phyloP scores from a whole-genome alignment of 306 rosid genomes.

The Leucaena leucocephala region DNA sequence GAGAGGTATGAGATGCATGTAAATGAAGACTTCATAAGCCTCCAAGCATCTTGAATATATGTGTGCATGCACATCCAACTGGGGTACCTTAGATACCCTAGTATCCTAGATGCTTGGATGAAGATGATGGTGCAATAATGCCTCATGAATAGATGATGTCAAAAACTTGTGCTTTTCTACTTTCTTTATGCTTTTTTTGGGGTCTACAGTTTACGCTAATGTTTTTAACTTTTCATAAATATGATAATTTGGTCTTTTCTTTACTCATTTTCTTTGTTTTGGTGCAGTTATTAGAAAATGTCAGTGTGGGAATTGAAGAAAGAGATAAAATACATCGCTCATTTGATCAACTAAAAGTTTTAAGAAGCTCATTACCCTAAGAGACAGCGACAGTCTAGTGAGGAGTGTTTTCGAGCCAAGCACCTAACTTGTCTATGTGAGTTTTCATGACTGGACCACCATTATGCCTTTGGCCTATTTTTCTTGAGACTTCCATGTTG shows the following conservation, averaged over 20 bases:
- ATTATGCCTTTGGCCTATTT: neutral
- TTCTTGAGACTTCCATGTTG: conserved; percentile 6
- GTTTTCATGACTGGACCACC: conserved; percentile 31
- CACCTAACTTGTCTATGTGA: conserved; percentile 26
- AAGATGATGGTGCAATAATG: neutral
- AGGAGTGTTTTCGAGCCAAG: conserved; percentile 13
- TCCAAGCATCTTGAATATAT: neutral
- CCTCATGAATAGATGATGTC: neutral
- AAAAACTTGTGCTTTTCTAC: conserved; percentile 5
- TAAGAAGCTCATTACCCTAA: conserved; percentile 26
- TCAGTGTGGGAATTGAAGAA: conserved; percentile 54
- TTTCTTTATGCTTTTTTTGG: neutral
- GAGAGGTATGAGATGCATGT: neutral
- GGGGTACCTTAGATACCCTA: neutral
- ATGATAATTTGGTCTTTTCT: neutral
- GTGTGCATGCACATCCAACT: neutral
- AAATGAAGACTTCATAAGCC: neutral
- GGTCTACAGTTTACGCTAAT: neutral
- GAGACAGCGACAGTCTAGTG: conserved; percentile 20
- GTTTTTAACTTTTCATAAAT: conserved; percentile 4
- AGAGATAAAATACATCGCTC: conserved; percentile 49
- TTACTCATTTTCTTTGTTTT: conserved; percentile 1
- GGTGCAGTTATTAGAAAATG: conserved; percentile 53
- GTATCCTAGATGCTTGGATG: neutral
- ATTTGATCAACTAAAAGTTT: conserved; percentile 43